These are phyloP conservation scores for Penicillium mononematosum DNA, from an alignment of 495 filamentous ascomycete species.

Conservation along the genomic window DNA sequence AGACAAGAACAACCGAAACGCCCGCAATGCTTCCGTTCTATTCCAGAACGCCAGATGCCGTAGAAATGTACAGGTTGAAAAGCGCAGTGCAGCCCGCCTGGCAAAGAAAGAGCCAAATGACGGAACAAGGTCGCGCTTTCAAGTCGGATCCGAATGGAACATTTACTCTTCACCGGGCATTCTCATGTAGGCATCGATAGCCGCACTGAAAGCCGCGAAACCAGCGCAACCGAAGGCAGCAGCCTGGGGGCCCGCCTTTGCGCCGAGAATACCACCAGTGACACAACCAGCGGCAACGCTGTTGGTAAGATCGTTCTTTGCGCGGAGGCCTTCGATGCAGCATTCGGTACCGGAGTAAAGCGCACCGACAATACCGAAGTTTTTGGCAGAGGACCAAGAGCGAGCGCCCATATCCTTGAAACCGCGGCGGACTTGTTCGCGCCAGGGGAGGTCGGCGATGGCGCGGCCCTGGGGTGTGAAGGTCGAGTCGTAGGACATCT, in stretches of 20 bases:
- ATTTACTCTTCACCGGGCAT: conserved; percentile 46
- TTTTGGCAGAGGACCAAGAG: conserved; percentile 83
- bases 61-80: conserved; percentile 24
- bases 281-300: conserved; percentile 85
- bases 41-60: conserved; percentile 25
- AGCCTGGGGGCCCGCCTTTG: conserved; percentile 85
- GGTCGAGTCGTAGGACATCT: conserved; percentile 93
- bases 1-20: conserved; percentile 24
- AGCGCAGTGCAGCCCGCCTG: neutral
- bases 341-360: conserved; percentile 93
- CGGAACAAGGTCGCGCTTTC: neutral
- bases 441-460: conserved; percentile 70
- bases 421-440: conserved; percentile 75
- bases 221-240: conserved; percentile 86
- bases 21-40: conserved; percentile 32
- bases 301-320: conserved; percentile 92
- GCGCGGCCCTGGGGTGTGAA: conserved; percentile 61
- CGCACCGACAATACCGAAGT: conserved; percentile 88
- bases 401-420: conserved; percentile 92
- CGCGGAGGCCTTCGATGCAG: conserved; percentile 84
- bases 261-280: conserved; percentile 83
- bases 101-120: neutral
- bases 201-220: conserved; percentile 92
- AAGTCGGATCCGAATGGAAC: neutral
- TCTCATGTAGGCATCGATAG: conserved; percentile 90